A percentile compares a stretch with the other conserved stretches of the same genome.
Conservation (phyloP, 805 yeast genomes). For the Candida montana region DNA sequence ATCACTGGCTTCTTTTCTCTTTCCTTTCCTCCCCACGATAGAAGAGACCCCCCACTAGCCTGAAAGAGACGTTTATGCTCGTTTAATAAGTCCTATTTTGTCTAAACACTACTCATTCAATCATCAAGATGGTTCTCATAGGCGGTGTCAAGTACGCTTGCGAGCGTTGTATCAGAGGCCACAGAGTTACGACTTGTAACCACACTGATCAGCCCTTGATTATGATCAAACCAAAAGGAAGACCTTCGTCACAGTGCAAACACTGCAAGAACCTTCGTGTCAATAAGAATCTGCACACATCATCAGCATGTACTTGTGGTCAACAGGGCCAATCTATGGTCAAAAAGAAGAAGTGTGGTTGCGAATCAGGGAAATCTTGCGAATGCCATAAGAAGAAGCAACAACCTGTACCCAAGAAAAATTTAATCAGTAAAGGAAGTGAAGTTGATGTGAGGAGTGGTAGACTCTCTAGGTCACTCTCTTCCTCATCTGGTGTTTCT, state of each 20-base stretch:
- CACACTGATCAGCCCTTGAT: constrained; percentile 88
- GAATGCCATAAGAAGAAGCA: constrained; percentile 22
- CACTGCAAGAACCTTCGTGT: constrained; percentile 79
- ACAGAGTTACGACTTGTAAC: constrained; percentile 88
- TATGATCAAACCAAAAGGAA: constrained; percentile 93
- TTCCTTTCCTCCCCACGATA: no score
- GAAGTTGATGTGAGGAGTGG: constrained; percentile 2
- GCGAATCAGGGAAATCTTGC: constrained; percentile 24
- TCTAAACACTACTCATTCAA: no score
- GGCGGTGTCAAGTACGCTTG: constrained; percentile 96
- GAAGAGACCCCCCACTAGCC: neutral
- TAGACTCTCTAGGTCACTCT: neutral
- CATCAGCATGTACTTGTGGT: constrained; percentile 64
- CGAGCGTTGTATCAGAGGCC: constrained; percentile 94
- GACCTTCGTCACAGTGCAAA: constrained; percentile 89
- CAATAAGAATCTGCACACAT: constrained; percentile 54
- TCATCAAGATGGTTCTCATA: constrained; percentile 65
- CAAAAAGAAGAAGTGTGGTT: constrained; percentile 22
- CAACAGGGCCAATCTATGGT: constrained; percentile 26
- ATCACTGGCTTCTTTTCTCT: no score
- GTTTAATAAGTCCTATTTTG: neutral
- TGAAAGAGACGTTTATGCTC: neutral
- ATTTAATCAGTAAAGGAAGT: neutral
- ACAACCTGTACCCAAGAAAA: neutral
- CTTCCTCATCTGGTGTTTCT: neutral